These are phyloP conservation scores for Aspergillus sclerotialis DNA, from an alignment of 2,329 filamentous ascomycete species.

Conservation along the genomic window DNA sequence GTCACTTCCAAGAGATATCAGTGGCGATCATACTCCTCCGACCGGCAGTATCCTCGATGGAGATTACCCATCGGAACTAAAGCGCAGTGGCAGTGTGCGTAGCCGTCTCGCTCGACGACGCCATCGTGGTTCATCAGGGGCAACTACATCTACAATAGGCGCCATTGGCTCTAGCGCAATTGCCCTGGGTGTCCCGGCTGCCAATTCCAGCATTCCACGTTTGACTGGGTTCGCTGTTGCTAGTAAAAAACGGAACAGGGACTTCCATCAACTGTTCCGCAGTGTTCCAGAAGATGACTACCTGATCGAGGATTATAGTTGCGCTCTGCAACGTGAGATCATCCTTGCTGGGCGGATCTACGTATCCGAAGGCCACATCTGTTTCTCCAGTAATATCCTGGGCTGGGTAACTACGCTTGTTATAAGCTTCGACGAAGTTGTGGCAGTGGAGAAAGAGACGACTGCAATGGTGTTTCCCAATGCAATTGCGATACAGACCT, in stretches of 20 bases:
- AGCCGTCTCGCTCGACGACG: conserved; percentile 59
- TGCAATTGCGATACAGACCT: conserved; percentile 89
- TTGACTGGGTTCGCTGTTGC: conserved; percentile 93
- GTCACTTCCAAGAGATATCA: conserved; percentile 24
- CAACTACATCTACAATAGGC: conserved; percentile 62
- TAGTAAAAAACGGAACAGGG: conserved; percentile 89
- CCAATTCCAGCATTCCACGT: conserved; percentile 58
- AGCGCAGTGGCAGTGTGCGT: conserved; percentile 60
- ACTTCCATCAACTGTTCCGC: conserved; percentile 89
- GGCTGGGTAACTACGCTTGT: conserved; percentile 97
- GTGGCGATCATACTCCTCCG: conserved; percentile 59
- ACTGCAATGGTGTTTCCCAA: conserved; percentile 96
- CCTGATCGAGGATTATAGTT: conserved; percentile 96
- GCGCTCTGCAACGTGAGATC: conserved; percentile 90
- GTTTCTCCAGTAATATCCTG: conserved; percentile 97
- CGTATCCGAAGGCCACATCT: conserved; percentile 93
- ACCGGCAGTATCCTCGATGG: conserved; percentile 59
- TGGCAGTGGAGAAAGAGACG: conserved; percentile 93
- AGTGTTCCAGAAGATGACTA: conserved; percentile 98
- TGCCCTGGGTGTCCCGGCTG: conserved; percentile 59
- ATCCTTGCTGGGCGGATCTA: conserved; percentile 89
- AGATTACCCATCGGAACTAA: conserved; percentile 47
- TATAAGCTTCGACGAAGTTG: conserved; percentile 96
- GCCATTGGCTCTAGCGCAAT: conserved; percentile 65
- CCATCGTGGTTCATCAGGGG: conserved; percentile 76